Evolutionary conservation across 2,329 filamentous ascomycete genomes (phyloP), one percentile per base, ranked within the genome.

Genomic region (Dothideomycetes sp.): DNA sequence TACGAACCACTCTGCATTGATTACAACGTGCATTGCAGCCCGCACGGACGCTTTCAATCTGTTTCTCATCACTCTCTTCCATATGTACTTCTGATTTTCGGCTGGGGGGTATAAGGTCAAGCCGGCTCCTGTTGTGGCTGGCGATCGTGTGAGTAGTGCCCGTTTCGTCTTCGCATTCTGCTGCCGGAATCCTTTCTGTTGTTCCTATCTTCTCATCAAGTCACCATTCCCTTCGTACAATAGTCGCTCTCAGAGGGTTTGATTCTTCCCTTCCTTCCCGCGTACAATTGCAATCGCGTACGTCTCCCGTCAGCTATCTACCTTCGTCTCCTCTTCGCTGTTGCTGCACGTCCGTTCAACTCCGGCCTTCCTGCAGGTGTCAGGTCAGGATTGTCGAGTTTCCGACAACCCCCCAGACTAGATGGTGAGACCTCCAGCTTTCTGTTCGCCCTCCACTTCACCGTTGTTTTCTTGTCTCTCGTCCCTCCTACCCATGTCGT

Each of bases 71-170:
- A 40, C 33, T 20, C 28, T 27, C 22, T 30, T 25, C 27, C 37
- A 40, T 24, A 25, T 40, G 37, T 40, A 40, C 37, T 29, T 42
- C 40, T 42, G 40, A 32, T 42, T 12, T 33, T 34, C 40, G 40
- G 31, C 16, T 18, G 40, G 40, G 40, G 32, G 40, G 40, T 42
- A 42, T 42, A 36, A 42, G 40, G 40, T 42, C 40, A 16, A 42
- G 40, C 40, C 40, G 40, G 40, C 11, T 42, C 40, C 40, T 42
- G 32, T 42, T 31, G 40, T 36, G 33, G 40, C 40, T 32, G 40
- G 27, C 40, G 40, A 42, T 42, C 40, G 30, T 16, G 40, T 36
- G 19, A 36, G 40, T 42, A 42, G 40, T 42, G 40, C 40, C 40
- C 40, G 32, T 35, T 42, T 42, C 27, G 24, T 30, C 32, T 42